Base-by-base conservation (phyloP, 176 grass and related monocot genomes). In the Hsuehochloa calcarea region DNA sequence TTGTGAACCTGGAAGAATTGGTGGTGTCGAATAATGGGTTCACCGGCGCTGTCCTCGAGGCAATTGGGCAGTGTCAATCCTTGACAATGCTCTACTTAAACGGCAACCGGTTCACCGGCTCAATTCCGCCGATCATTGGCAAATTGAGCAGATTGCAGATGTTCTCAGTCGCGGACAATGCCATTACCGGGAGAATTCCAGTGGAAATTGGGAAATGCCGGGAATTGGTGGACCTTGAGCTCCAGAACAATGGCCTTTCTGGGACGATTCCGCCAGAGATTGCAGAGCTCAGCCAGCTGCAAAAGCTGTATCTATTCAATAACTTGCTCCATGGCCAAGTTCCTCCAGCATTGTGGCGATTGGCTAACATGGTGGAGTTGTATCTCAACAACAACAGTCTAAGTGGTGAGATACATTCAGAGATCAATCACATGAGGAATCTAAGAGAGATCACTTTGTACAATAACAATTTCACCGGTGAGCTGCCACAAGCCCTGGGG, bases 321-420 rank as follows among this genome's bases (percentile, higher is more conserved):
- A 86, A 90, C 77, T 58, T 82, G 27, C 70, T 90, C 26, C 50
- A 65, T 20, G 88, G 88, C 3, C 54, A 31, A 0, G 80, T 90
- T 86, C 88, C 88, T 50, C 63, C 22, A 13, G 27, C 59, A 29
- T 14, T 90, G 26, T 77, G 77, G 78, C 75, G 62, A 73, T 44
- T 87, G 55, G 2, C 79, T 12, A 60, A 22, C 46, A 79, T 90
- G 64, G 65, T 61, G 72, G 50, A 74, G 44, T 26, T 90, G 37
- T 39, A 72, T n/a, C 79, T 90, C 50, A 86, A 50, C 72, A 86
- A 90, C 67, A 90, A 90, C 46, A 72, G 88, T 51, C 41, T 90
- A 5, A 67, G 43, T 65, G 88, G 88, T 19, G 34, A 86, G 68
- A 65, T 90, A 37, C 88, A 80, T 78, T 27, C 72, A 45, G 88